These are phyloP conservation scores for Penium margaritaceum DNA, from an alignment of 139 green algal species.

Conservation along the genomic window DNA sequence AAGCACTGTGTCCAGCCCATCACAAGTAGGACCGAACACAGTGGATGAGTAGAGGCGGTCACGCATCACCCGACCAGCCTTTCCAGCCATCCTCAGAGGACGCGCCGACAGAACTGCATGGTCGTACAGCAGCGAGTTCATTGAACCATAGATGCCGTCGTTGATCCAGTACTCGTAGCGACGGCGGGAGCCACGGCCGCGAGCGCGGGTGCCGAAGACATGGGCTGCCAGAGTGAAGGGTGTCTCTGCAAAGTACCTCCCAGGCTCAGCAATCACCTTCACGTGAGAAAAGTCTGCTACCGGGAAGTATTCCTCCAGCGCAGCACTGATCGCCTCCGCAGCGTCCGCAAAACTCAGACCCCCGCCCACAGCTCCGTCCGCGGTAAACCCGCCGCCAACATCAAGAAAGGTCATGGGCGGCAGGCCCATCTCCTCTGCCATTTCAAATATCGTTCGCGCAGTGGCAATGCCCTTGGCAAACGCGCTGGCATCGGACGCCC, in stretches of 20 bases:
- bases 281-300: slow-evolving; percentile 51
- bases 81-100: slow-evolving; percentile 37
- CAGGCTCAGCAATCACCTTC: slow-evolving; percentile 85
- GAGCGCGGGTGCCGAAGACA: slow-evolving; percentile 71
- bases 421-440: slow-evolving; percentile 62
- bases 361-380: slow-evolving; percentile 46
- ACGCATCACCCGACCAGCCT: neutral
- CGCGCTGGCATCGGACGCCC: slow-evolving; percentile 57
- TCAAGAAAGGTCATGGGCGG: slow-evolving; percentile 82
- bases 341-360: slow-evolving; percentile 2
- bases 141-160: slow-evolving; percentile 90
- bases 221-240: slow-evolving; percentile 65
- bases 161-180: slow-evolving; percentile 70
- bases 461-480: slow-evolving; percentile 67
- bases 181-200: neutral
- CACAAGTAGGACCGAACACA: slow-evolving; percentile 56
- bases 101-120: slow-evolving; percentile 51
- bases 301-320: slow-evolving; percentile 79
- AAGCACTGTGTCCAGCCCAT: slow-evolving; percentile 52
- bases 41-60: slow-evolving; percentile 20
- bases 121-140: slow-evolving; percentile 91
- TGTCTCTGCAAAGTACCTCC: slow-evolving; percentile 92
- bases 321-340: slow-evolving; percentile 66
- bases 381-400: slow-evolving; percentile 90
- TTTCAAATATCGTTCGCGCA: slow-evolving; percentile 68